phyloP scores from a whole-genome alignment of 768 basidiomycete genomes.

The Lanmaoa pseudosensibilis region DNA sequence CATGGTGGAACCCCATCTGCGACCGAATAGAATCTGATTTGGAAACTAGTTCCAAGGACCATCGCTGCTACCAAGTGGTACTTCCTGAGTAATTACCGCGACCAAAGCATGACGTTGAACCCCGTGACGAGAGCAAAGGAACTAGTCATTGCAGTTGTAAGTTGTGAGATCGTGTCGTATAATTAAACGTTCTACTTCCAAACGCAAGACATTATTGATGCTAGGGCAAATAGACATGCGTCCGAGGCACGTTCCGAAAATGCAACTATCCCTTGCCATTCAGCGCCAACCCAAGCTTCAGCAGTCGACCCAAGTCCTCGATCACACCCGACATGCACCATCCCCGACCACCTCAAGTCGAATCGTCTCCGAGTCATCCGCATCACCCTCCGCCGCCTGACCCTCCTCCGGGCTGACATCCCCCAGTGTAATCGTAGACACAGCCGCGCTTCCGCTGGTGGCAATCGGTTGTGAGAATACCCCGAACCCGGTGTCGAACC shows the following conservation, averaged over 20 bases:
- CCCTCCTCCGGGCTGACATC: not conserved
- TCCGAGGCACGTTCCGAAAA: not conserved
- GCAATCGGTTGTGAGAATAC: not conserved
- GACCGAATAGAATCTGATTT: no score
- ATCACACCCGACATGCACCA: not conserved
- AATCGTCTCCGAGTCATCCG: not conserved
- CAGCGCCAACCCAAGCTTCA: not conserved
- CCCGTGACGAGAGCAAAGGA: no score
- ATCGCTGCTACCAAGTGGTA: no score
- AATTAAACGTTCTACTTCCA: no score
- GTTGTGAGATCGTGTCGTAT: no score
- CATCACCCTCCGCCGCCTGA: not conserved
- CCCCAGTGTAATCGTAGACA: not conserved
- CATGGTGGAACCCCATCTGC: no score
- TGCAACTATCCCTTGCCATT: no score
- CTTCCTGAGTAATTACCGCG: no score
- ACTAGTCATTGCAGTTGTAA: no score
- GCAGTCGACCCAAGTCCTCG: not conserved
- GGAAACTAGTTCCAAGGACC: no score
- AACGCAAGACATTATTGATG: not conserved
- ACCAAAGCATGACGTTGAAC: no score
- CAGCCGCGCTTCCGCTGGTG: not conserved
- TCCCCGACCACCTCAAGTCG: not conserved
- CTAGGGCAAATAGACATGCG: not conserved
- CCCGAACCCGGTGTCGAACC: conserved; percentile 16